Percentiles rank a stretch among this genome's conserved stretches.
These are phyloP conservation scores for Lizanozyma gosingica DNA, from an alignment of 1,139 yeast species.

Conservation along the genomic window DNA sequence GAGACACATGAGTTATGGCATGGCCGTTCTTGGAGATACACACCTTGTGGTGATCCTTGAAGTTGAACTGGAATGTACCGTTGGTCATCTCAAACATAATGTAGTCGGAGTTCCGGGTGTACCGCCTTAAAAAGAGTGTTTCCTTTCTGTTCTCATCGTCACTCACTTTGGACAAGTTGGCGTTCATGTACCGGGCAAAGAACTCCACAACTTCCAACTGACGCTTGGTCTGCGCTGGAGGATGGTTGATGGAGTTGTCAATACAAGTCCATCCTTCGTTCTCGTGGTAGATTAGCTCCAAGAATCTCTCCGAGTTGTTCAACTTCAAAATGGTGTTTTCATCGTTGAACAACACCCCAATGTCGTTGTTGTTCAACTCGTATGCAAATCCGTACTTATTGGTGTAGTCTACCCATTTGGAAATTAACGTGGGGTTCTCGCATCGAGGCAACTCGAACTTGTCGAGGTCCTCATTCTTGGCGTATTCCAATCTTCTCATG, in stretches of 20 bases:
- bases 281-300: conserved; percentile 51
- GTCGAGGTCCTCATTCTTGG: conserved; percentile 25
- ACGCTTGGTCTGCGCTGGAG: conserved; percentile 55
- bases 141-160: conserved; percentile 50
- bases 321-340: conserved; percentile 70
- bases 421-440: conserved; percentile 65
- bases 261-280: conserved; percentile 68
- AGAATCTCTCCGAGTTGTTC: conserved; percentile 54
- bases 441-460: conserved; percentile 34
- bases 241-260: conserved; percentile 46
- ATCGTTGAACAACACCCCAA: conserved; percentile 87
- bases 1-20: conserved; percentile 74
- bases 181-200: conserved; percentile 77
- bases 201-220: conserved; percentile 78
- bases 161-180: conserved; percentile 69
- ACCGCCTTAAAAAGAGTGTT: conserved; percentile 70
- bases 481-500: conserved; percentile 31
- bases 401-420: conserved; percentile 97
- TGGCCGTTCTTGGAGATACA: conserved; percentile 71
- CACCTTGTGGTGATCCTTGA: conserved; percentile 88
- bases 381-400: conserved; percentile 94
- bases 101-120: conserved; percentile 66
- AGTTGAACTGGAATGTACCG: conserved; percentile 89
- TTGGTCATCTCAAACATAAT: conserved; percentile 92
- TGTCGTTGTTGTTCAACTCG: conserved; percentile 81